Conservation (phyloP, 176 grass and related monocot species). For the Phoenix roebelenii region DNA sequence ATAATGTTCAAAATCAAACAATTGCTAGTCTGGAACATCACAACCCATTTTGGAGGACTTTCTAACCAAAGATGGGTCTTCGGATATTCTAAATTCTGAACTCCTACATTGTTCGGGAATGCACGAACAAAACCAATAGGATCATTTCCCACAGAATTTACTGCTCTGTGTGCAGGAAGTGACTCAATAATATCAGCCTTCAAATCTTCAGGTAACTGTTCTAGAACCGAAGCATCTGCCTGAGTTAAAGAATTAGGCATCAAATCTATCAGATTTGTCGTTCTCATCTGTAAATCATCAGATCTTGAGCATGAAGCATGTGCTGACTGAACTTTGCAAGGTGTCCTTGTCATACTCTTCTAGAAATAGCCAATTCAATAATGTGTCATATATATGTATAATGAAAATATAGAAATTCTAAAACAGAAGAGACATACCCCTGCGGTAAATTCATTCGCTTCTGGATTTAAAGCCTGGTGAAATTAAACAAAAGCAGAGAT, state of each 20-base stretch:
- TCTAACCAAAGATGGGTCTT: slow-evolving; percentile 16
- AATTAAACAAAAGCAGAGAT: too few relatives aligned
- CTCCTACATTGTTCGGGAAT: slow-evolving; percentile 10
- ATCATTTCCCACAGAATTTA: slow-evolving; percentile 22
- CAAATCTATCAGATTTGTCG: slow-evolving; percentile 30
- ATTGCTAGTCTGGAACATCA: slow-evolving; percentile 47
- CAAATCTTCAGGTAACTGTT: slow-evolving; percentile 66
- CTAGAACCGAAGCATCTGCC: slow-evolving; percentile 45
- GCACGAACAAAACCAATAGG: slow-evolving; percentile 20
- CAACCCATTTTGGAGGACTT: slow-evolving; percentile 40
- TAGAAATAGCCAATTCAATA: slow-evolving; percentile 18
- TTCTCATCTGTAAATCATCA: slow-evolving; percentile 19
- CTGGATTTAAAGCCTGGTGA: too few relatives aligned
- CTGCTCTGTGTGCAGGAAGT: slow-evolving; percentile 49
- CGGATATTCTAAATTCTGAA: slow-evolving; percentile 22
- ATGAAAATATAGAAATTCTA: slow-evolving; percentile 7
- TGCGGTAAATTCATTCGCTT: too few relatives aligned
- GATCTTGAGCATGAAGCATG: slow-evolving; percentile 41
- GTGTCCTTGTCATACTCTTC: slow-evolving; percentile 12
- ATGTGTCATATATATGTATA: slow-evolving; percentile 8
- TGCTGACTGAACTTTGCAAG: slow-evolving; percentile 27
- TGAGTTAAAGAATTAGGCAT: slow-evolving; percentile 77
- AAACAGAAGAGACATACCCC: slow-evolving; percentile 4
- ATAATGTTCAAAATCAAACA: slow-evolving; percentile 41
- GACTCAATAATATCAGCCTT: slow-evolving; percentile 46